These are phyloP conservation scores for Cinnamomum chago DNA, from an alignment of 164 flowering plant species.

Conservation along the genomic window DNA sequence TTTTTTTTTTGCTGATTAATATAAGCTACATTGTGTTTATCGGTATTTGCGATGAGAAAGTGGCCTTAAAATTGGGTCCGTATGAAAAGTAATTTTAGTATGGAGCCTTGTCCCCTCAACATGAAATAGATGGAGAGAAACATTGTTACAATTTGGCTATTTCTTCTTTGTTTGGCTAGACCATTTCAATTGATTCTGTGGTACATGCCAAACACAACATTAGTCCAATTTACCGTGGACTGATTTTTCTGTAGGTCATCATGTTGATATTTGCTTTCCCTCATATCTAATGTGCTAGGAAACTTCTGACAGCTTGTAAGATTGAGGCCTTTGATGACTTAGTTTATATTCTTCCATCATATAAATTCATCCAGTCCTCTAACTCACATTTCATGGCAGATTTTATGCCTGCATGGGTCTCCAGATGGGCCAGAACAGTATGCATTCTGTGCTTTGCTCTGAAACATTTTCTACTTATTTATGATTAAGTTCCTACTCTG, in stretches of 20 bases:
- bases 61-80: not conserved
- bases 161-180: not conserved
- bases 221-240: not conserved
- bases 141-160: not conserved
- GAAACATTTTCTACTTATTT: constrained; percentile 7
- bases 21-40: not conserved
- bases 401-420: constrained; percentile 92
- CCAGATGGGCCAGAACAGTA: constrained; percentile 99
- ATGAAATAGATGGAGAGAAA: not conserved
- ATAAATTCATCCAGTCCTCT: not conserved
- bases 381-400: constrained; percentile 45
- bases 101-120: not conserved
- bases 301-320: not conserved
- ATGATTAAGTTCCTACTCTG: constrained; percentile 6
- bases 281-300: not conserved
- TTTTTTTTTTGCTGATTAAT: too few relatives aligned
- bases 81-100: too few relatives aligned
- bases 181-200: not conserved
- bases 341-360: not conserved
- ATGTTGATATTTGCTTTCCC: constrained; percentile 1
- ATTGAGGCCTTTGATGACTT: not conserved
- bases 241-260: not conserved
- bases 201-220: not conserved
- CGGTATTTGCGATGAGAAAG: not conserved
- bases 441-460: constrained; percentile 23